phyloP scores from a whole-genome alignment of 352 stramenopile species.

The Halophytophthora polymorphica region DNA sequence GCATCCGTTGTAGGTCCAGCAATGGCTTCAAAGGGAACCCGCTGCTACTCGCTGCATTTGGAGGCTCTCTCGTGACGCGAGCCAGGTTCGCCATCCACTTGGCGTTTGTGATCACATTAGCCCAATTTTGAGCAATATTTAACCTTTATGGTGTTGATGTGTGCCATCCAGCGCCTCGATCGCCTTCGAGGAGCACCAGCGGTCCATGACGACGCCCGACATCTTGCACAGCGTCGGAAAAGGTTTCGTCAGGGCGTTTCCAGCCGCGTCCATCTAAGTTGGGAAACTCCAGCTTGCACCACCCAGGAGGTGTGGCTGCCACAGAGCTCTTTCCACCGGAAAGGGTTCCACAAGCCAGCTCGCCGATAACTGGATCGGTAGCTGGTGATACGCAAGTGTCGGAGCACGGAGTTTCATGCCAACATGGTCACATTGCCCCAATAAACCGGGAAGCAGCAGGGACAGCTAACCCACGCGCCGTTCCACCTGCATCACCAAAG shows the following conservation, averaged over 20 bases:
- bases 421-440: too few relatives aligned
- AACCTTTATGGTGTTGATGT: slow-evolving; percentile 3
- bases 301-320: too few relatives aligned
- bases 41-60: slow-evolving; percentile 69
- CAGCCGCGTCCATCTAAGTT: slow-evolving; percentile 21
- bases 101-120: neutral
- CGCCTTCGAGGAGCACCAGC: slow-evolving; percentile 67
- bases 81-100: slow-evolving; percentile 39
- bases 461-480: too few relatives aligned
- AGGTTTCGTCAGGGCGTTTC: slow-evolving; percentile 50
- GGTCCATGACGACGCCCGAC: slow-evolving; percentile 85
- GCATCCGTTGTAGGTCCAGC: slow-evolving; percentile 6
- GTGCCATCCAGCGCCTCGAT: slow-evolving; percentile 33
- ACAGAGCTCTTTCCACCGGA: too few relatives aligned
- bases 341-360: too few relatives aligned
- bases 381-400: too few relatives aligned
- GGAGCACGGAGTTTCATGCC: too few relatives aligned
- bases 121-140: neutral
- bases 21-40: slow-evolving; percentile 39
- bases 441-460: too few relatives aligned
- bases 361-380: too few relatives aligned
- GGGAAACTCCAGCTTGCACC: too few relatives aligned
- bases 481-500: too few relatives aligned
- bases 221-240: slow-evolving; percentile 66
- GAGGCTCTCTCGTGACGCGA: slow-evolving; percentile 77